Conservation (phyloP, 108 stramenopile genomes). For the Skeletonema marinoi region DNA sequence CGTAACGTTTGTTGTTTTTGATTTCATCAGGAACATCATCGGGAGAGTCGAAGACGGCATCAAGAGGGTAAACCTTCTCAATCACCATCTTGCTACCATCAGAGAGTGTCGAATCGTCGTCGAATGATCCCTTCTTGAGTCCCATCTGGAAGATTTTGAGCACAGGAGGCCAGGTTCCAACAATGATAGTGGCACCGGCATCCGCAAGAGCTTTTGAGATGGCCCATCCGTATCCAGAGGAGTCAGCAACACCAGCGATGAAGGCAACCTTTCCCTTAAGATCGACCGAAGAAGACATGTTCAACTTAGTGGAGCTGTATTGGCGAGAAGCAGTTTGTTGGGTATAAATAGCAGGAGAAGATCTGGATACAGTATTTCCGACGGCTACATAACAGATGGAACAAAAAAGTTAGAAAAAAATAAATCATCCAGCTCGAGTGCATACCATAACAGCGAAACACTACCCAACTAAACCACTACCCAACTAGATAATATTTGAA, state of each 20-base stretch:
- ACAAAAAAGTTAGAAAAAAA: background rate
- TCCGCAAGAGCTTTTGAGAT: conserved; percentile 94
- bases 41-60: conserved; percentile 94
- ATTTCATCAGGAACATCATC: conserved; percentile 96
- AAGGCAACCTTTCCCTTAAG: conserved; percentile 95
- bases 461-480: background rate
- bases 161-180: conserved; percentile 99
- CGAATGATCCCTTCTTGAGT: conserved; percentile 87
- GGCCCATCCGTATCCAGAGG: conserved; percentile 98
- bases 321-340: conserved; percentile 43
- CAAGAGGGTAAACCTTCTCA: conserved; percentile 96
- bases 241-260: conserved; percentile 97
- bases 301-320: conserved; percentile 49
- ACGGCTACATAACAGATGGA: conserved; percentile 31
- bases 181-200: conserved; percentile 95
- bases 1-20: conserved; percentile 94
- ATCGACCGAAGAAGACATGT: conserved; percentile 72
- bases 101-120: conserved; percentile 80
- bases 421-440: background rate
- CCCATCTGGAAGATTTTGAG: conserved; percentile 94
- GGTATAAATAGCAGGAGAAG: conserved; percentile 22
- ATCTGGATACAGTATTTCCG: conserved; percentile 30
- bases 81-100: conserved; percentile 94
- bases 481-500: background rate
- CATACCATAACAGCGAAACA: background rate